These are phyloP conservation scores for Fusarium sp. DNA, from an alignment of 2,329 filamentous ascomycete genomes.

Conservation along the genomic window DNA sequence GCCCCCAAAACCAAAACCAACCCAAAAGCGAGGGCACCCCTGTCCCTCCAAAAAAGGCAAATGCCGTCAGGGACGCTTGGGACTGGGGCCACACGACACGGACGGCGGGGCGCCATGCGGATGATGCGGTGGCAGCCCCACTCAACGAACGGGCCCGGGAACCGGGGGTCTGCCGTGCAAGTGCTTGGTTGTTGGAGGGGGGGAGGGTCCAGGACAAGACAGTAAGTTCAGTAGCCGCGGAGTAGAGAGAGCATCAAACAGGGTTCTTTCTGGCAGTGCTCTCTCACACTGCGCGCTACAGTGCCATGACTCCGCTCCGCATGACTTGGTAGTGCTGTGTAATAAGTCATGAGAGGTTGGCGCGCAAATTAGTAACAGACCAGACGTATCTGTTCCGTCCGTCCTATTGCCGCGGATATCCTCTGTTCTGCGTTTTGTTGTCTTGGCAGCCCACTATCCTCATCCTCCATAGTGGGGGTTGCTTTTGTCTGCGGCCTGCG, in stretches of 20 bases:
- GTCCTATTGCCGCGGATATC: not conserved
- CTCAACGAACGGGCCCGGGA: constrained; percentile 28
- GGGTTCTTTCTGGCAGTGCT: constrained; percentile 4
- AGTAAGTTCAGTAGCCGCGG: not conserved
- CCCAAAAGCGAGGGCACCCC: not conserved
- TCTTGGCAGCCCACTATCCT: constrained; percentile 15
- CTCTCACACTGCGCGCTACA: not conserved
- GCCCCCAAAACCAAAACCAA: not conserved
- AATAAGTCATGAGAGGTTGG: constrained; percentile 11
- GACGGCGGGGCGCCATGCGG: constrained; percentile 37
- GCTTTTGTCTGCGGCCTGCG: constrained; percentile 2
- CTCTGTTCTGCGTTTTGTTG: constrained; percentile 7
- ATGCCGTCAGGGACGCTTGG: constrained; percentile 20
- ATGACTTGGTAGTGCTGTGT: not conserved
- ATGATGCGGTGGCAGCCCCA: constrained; percentile 23
- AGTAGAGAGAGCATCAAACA: constrained; percentile 4
- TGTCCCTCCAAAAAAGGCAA: not conserved
- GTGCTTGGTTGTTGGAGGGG: not conserved
- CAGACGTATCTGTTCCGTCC: not conserved
- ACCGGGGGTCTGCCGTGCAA: constrained; percentile 25
- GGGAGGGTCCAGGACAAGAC: not conserved
- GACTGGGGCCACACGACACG: constrained; percentile 24
- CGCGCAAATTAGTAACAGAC: constrained; percentile 1
- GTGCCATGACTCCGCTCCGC: constrained; percentile 17
- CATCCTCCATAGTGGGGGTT: not conserved